Evolutionary conservation across 2,329 filamentous ascomycete species (phyloP).

Genomic region (Sarocladium kiliense): DNA sequence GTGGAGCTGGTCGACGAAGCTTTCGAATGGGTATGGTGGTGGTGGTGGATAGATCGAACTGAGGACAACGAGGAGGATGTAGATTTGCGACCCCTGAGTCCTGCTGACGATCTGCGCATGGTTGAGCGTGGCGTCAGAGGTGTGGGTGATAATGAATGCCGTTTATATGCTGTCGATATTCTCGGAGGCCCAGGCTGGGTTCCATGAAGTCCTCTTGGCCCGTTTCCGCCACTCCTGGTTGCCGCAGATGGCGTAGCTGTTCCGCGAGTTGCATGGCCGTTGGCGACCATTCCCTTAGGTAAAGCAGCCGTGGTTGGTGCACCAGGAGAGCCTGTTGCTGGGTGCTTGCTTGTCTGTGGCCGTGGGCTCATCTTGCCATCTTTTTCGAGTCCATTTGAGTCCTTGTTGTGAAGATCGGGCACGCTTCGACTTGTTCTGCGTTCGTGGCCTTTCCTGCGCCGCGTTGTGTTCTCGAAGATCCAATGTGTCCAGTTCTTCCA

Average conservation of each 20-base stretch:
- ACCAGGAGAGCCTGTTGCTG: slow-evolving; percentile 31
- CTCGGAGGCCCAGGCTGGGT: slow-evolving; percentile 17
- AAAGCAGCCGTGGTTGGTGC: slow-evolving; percentile 36
- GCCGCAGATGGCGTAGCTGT: slow-evolving; percentile 10
- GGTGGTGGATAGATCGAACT: slow-evolving; percentile 83
- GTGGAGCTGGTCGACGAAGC: slow-evolving; percentile 88
- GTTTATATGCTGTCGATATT: slow-evolving; percentile 47
- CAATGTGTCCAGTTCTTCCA: slow-evolving; percentile 63
- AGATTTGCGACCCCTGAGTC: slow-evolving; percentile 86
- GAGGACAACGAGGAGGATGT: slow-evolving; percentile 94
- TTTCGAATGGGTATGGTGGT: slow-evolving; percentile 85
- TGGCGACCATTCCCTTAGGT: slow-evolving; percentile 47
- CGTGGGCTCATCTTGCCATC: slow-evolving; percentile 44
- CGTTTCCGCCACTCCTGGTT: background rate
- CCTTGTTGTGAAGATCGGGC: slow-evolving; percentile 51
- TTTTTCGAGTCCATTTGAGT: slow-evolving; percentile 31
- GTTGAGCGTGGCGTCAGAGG: slow-evolving; percentile 85
- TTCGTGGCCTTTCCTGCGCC: slow-evolving; percentile 39
- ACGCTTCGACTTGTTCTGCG: slow-evolving; percentile 53
- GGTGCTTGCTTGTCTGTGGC: slow-evolving; percentile 56
- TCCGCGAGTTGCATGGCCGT: slow-evolving; percentile 38
- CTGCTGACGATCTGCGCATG: slow-evolving; percentile 75
- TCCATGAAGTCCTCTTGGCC: background rate
- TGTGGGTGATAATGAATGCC: slow-evolving; percentile 79
- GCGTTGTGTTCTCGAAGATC: slow-evolving; percentile 55